phyloP scores from a whole-genome alignment of 257 asterid species.

The Lycium ferocissimum region DNA sequence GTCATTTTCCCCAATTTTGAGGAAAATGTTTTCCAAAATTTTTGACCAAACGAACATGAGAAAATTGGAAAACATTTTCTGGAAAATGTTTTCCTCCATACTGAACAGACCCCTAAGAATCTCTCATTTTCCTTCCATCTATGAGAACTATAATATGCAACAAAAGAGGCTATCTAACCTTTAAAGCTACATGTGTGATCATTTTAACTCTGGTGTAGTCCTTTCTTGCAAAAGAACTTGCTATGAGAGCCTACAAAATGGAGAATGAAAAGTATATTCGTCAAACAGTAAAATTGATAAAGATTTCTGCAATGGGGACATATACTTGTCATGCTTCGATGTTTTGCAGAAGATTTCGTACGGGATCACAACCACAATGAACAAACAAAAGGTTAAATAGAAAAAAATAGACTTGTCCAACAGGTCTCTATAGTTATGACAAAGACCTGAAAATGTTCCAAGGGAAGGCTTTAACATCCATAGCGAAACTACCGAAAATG shows the following conservation, averaged over 20 bases:
- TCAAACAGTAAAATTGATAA: background rate
- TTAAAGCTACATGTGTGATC: slow-evolving; percentile 43
- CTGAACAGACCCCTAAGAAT: background rate
- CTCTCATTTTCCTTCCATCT: background rate
- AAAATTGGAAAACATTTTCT: too few species aligned
- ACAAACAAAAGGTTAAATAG: slow-evolving; percentile 10
- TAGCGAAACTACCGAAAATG: background rate
- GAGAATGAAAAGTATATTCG: background rate
- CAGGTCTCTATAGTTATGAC: background rate
- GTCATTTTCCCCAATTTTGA: too few species aligned
- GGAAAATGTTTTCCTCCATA: too few species aligned
- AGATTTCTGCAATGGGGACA: background rate
- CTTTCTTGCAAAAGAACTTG: slow-evolving; percentile 49
- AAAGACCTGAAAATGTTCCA: background rate
- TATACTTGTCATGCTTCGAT: background rate
- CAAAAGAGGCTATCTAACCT: slow-evolving; percentile 35
- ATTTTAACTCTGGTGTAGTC: slow-evolving; percentile 47
- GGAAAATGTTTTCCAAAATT: too few species aligned
- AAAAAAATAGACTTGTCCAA: background rate
- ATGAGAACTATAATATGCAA: background rate
- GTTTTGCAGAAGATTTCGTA: background rate
- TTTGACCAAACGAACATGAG: too few species aligned
- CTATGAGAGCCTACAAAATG: slow-evolving; percentile 51
- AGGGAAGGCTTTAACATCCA: background rate
- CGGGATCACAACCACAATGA: background rate